These are phyloP conservation scores for Primulina huaijiensis DNA, from an alignment of 257 asterid genomes.

Conservation along the genomic window DNA sequence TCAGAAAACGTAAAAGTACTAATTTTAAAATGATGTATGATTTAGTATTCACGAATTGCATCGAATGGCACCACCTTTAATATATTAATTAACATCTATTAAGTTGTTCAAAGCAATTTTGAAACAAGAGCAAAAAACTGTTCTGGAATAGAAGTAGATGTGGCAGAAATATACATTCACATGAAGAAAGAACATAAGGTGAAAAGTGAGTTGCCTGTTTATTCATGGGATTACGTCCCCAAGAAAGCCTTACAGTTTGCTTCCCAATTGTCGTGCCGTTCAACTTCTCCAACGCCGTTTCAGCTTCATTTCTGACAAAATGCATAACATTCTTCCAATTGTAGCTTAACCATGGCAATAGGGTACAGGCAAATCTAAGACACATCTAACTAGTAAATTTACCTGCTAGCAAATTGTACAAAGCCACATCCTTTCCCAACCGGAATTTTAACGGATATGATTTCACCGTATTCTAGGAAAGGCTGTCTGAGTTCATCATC, in stretches of 20 bases:
- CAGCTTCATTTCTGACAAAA: slow-evolving; percentile 57
- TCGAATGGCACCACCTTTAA: not conserved
- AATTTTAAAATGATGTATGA: not conserved
- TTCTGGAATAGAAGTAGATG: not conserved
- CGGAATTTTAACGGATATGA: slow-evolving; percentile 78
- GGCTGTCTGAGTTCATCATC: slow-evolving; percentile 89
- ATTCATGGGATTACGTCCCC: slow-evolving; percentile 81
- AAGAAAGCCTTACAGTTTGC: slow-evolving; percentile 77
- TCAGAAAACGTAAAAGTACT: not conserved
- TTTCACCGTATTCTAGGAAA: slow-evolving; percentile 78
- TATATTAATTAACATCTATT: too few species aligned
- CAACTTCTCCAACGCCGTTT: slow-evolving; percentile 74
- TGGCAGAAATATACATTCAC: not conserved
- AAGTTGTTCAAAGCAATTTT: not conserved
- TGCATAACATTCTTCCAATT: not conserved
- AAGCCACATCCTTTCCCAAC: slow-evolving; percentile 93
- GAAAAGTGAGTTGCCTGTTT: slow-evolving; percentile 46
- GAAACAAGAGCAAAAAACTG: not conserved
- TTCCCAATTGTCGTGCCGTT: slow-evolving; percentile 71
- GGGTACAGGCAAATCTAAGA: not conserved
- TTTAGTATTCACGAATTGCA: not conserved
- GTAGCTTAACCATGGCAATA: not conserved
- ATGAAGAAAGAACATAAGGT: not conserved
- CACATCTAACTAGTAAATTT: slow-evolving; percentile 3
- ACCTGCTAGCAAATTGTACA: slow-evolving; percentile 88